These are phyloP conservation scores for Anisogramma anomala DNA, from an alignment of 2,329 filamentous ascomycete genomes.

Conservation along the genomic window DNA sequence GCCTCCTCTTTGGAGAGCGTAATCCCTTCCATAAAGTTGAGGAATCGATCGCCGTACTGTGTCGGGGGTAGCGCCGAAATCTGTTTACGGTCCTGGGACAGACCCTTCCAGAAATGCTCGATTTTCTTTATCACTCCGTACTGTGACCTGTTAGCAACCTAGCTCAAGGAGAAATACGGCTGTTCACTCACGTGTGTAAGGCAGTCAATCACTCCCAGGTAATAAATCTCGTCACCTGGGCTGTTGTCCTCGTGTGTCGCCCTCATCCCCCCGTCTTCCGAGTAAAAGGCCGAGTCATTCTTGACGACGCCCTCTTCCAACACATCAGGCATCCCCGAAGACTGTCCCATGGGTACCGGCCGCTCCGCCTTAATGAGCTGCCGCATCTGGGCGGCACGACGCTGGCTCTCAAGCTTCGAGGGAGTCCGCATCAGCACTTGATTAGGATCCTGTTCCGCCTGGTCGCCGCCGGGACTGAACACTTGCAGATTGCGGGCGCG, in stretches of 20 bases:
- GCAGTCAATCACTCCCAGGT: constrained; percentile 96
- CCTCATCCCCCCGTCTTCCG: constrained; percentile 83
- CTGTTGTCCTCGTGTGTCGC: constrained; percentile 84
- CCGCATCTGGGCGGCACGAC: constrained; percentile 81
- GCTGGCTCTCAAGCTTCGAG: constrained; percentile 81
- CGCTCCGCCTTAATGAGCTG: constrained; percentile 89
- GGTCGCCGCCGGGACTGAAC: constrained; percentile 77
- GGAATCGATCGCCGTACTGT: constrained; percentile 85
- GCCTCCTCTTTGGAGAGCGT: constrained; percentile 86
- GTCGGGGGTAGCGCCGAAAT: constrained; percentile 89
- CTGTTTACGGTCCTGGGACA: constrained; percentile 69
- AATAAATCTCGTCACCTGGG: constrained; percentile 87
- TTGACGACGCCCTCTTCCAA: constrained; percentile 64
- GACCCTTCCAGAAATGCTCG: constrained; percentile 94
- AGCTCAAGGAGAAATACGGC: neutral
- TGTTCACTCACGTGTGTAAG: constrained; percentile 71
- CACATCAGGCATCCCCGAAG: constrained; percentile 81
- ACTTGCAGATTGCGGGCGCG: constrained; percentile 82
- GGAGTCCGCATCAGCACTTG: constrained; percentile 72
- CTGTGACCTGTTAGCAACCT: constrained; percentile 32
- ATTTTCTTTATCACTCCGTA: constrained; percentile 91
- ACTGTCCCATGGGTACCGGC: constrained; percentile 81
- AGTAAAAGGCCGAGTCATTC: constrained; percentile 70
- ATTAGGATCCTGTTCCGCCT: constrained; percentile 41
- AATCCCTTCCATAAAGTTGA: constrained; percentile 80